Base-by-base conservation (phyloP, 2,329 filamentous ascomycete species). In the Cercospora zeina region DNA sequence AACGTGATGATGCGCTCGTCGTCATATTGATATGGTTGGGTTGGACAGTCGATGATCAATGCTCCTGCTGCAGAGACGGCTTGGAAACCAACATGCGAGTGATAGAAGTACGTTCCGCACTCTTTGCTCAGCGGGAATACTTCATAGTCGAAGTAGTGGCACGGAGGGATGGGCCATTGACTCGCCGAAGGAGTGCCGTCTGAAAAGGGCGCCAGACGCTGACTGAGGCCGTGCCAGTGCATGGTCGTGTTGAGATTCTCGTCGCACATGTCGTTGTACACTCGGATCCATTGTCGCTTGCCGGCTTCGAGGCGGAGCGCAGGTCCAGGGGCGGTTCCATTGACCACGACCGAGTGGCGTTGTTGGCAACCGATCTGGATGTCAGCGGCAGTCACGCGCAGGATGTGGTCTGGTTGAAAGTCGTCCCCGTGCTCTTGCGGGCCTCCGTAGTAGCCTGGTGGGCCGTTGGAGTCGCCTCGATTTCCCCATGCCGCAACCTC, bases 191-290 rank as follows among this genome's bases (percentile, higher is more conserved):
- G 84, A 0, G 84, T 80, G 3, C 87, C 87, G 66, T 89, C 87
- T 1, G 85, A 84, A 73, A 87, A 89, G 0, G 85, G 85, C 0
- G 85, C 83, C 33, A 82, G 79, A 33, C 81, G 76, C 70, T 85
- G 83, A 14, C 80, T 82, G 8, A 89, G 77, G 11, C 87, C 87
- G 73, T 89, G 87, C 87, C 87, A 89, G 70, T 89, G 87, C 83
- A 86, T 83, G n/a, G 83, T 86, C n/a, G 82, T 72, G 65, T 87
- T 86, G 24, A 78, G 71, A 13, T 80, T 71, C 0, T 73, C 63
- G n/a, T 59, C 47, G 21, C 56, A 59, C 73, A 86, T 82, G 62
- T 84, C 78, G 69, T 87, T 86, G 72, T 85, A 85, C 1, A 87
- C 84, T 8, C 84, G 76, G 56, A 86, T 79, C 83, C 84, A 86